Conservation (phyloP, 2,329 filamentous ascomycete genomes). For the Sporothrix brasiliensis region DNA sequence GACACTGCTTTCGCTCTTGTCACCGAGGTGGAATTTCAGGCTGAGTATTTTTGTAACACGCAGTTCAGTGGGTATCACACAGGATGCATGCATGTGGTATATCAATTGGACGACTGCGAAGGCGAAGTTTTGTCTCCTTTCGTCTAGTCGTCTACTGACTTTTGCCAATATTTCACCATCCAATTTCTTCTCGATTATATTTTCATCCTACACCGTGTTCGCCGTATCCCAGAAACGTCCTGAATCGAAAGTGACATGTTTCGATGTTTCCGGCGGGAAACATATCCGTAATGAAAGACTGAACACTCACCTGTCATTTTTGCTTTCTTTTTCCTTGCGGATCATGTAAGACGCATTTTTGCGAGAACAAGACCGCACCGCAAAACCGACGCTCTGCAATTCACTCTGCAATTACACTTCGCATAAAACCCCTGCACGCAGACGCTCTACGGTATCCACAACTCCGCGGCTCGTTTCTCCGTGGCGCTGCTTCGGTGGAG, state of each 20-base stretch:
- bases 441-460: background rate
- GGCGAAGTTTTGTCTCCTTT: too few relatives aligned
- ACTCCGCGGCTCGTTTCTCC: background rate
- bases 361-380: background rate
- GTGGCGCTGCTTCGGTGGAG: background rate
- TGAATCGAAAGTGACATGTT: background rate
- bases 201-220: background rate
- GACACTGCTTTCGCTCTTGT: background rate
- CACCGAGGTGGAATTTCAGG: background rate
- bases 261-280: background rate
- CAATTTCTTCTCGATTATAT: background rate
- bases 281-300: conserved; percentile 15
- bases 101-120: too few relatives aligned
- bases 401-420: conserved; percentile 11
- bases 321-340: background rate
- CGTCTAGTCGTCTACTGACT: background rate
- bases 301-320: background rate
- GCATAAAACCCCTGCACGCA: conserved; percentile 11
- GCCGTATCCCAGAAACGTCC: background rate
- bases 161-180: background rate
- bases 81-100: too few relatives aligned
- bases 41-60: too few relatives aligned
- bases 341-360: background rate
- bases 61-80: too few relatives aligned
- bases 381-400: background rate